A percentile compares a stretch with the other conserved stretches of the same genome.
These are phyloP conservation scores for Eucalyptus urophylla DNA, from an alignment of 345 rosid genomes.

Conservation along the genomic window DNA sequence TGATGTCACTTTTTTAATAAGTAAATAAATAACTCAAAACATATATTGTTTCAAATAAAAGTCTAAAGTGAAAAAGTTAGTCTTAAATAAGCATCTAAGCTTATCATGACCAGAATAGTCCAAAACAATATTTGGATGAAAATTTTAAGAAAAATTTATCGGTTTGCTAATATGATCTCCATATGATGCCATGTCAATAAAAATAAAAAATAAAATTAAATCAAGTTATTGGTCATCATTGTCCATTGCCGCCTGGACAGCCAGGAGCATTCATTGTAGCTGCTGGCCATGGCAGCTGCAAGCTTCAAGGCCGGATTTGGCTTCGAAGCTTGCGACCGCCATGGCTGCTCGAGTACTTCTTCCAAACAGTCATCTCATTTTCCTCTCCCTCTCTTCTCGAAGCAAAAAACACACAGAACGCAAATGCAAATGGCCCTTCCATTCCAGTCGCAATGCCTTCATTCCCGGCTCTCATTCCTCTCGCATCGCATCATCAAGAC, in stretches of 20 bases:
- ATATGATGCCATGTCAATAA: background rate
- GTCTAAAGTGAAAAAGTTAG: fast-evolving
- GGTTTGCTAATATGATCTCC: fast-evolving
- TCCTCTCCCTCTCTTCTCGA: background rate
- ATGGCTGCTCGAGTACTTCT: background rate
- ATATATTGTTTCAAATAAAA: fast-evolving
- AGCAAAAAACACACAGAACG: background rate
- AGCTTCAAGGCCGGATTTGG: too few species aligned
- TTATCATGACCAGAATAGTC: background rate
- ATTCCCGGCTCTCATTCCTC: background rate
- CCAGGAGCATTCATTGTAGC: background rate
- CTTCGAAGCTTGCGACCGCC: background rate
- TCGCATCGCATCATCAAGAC: background rate
- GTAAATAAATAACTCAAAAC: background rate
- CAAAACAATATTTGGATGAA: background rate
- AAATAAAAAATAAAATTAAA: too few species aligned
- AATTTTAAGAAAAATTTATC: too few species aligned
- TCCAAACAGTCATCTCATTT: background rate
- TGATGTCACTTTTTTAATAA: background rate
- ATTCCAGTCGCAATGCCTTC: background rate
- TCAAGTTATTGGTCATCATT: background rate
- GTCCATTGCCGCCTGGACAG: background rate
- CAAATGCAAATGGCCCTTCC: background rate
- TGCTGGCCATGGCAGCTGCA: background rate
- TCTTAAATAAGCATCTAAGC: background rate